Conservation (phyloP, 495 filamentous ascomycete species). For the Aspergillus funiculosus region DNA sequence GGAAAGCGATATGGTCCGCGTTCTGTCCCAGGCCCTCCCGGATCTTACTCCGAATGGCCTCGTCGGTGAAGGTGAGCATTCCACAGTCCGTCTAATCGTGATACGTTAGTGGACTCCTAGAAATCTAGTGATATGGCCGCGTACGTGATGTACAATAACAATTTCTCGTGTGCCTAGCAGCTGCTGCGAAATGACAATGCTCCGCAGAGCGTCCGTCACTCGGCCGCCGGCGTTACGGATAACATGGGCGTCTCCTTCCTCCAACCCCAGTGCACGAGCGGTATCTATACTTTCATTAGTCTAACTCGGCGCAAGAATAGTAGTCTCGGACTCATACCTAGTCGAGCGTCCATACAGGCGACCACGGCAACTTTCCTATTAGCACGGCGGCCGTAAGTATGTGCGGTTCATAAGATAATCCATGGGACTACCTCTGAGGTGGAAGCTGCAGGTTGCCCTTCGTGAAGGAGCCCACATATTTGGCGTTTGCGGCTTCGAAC, state of each 20-base stretch:
- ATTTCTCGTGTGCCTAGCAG: neutral
- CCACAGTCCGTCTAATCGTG: constrained; percentile 56
- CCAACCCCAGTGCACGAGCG: neutral
- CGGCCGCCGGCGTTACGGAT: neutral
- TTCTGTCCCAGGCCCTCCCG: constrained; percentile 52
- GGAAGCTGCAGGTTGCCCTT: neutral
- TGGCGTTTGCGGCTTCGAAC: neutral
- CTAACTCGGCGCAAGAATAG: too few relatives aligned
- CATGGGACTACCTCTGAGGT: neutral
- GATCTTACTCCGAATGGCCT: constrained; percentile 53
- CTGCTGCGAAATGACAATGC: neutral
- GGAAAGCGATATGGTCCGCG: constrained; percentile 48
- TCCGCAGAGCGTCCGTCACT: neutral
- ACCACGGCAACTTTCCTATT: neutral
- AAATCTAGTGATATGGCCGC: neutral
- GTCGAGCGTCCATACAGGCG: neutral
- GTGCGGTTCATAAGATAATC: too few relatives aligned
- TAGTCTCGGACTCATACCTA: neutral
- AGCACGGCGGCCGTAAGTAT: neutral
- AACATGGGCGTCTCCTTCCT: neutral
- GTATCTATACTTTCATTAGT: too few relatives aligned
- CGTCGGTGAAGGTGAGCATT: constrained; percentile 74
- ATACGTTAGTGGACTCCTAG: neutral
- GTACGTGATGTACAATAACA: neutral
- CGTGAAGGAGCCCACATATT: neutral